Evolutionary conservation across 805 yeast genomes (phyloP), one percentile per base, ranked within the genome.

Genomic region (Schwanniomyces occidentalis): DNA sequence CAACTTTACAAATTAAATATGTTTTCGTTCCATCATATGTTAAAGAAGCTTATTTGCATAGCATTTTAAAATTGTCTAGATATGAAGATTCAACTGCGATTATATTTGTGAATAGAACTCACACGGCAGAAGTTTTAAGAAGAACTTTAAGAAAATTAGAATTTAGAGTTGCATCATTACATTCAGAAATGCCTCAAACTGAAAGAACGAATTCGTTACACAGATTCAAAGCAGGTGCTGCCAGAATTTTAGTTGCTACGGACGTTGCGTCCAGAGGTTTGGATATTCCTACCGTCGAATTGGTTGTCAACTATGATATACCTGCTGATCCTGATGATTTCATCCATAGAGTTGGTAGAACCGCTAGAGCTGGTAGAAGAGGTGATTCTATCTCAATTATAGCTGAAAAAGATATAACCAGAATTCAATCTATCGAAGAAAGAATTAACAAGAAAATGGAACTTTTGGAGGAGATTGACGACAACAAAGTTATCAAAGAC

Each of bases 261-360:
- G 99, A 93, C 58, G 97, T 93, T 15, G 99, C 96, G 2, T 82
- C 96, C 18, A 80, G 99, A 76, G 99, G 99, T 58, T 74, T 93
- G 45, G 99, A 93, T 73, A 93, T 93, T 37, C 99, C 98, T 8
- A 73, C 79, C 6, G 99, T 93, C 3, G 91, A 82, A 53, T 69
- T 93, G 48, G 98, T 93, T 16, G 65, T 93, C 16, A 93, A 93
- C 56, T 93, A 77, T 53, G 98, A 93, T 53, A 78, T 93, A 16
- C 99, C 99, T 4, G 89, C 93, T 0, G 97, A 93, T 54, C 86
- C 98, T 3, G 96, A 93, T 53, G 96, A 93, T 44, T 93, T 87
- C 51, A 89, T 93, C 35, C 99, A 93, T 63, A 73, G 99, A 60
- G 95, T 91, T 8, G 99, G 99, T 68, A 86, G 99, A 78, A 91